These are phyloP conservation scores for Mycena rebaudengoi DNA, from an alignment of 768 basidiomycete genomes.

Conservation along the genomic window DNA sequence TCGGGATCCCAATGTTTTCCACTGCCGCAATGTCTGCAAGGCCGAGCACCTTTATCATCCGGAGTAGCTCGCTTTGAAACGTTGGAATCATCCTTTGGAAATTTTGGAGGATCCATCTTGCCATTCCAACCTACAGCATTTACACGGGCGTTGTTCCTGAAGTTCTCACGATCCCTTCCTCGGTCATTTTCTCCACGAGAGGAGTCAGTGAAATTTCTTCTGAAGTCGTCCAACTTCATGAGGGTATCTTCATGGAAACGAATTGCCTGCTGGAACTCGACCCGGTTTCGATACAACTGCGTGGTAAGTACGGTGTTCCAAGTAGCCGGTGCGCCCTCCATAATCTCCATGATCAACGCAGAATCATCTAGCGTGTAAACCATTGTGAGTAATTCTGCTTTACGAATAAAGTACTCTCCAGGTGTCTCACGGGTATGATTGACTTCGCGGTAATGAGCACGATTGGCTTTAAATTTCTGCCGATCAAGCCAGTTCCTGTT, in stretches of 20 bases:
- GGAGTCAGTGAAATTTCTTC: neutral
- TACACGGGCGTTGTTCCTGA: neutral
- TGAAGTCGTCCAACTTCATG: neutral
- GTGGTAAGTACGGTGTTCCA: slow-evolving; percentile 34
- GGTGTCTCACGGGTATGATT: slow-evolving; percentile 36
- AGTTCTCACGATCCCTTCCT: neutral
- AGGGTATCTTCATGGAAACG: slow-evolving; percentile 6
- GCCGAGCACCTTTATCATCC: neutral
- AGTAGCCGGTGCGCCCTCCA: slow-evolving; percentile 39
- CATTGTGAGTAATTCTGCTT: slow-evolving; percentile 30
- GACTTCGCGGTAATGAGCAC: slow-evolving; percentile 36
- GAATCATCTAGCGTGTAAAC: slow-evolving; percentile 27
- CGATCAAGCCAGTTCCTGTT: slow-evolving; percentile 39
- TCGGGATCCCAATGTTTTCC: no score
- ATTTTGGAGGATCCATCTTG: neutral
- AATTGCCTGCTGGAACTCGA: slow-evolving; percentile 4
- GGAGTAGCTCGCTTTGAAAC: neutral
- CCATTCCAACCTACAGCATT: neutral
- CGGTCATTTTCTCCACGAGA: neutral
- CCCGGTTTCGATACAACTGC: neutral
- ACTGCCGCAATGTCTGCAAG: neutral
- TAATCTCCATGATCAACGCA: slow-evolving; percentile 43
- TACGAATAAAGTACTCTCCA: slow-evolving; percentile 44
- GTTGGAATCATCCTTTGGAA: no score
- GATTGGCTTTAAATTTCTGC: slow-evolving; percentile 36